Evolutionary conservation across 257 asterid genomes (phyloP).

Genomic region (Knoxia roxburghii): DNA sequence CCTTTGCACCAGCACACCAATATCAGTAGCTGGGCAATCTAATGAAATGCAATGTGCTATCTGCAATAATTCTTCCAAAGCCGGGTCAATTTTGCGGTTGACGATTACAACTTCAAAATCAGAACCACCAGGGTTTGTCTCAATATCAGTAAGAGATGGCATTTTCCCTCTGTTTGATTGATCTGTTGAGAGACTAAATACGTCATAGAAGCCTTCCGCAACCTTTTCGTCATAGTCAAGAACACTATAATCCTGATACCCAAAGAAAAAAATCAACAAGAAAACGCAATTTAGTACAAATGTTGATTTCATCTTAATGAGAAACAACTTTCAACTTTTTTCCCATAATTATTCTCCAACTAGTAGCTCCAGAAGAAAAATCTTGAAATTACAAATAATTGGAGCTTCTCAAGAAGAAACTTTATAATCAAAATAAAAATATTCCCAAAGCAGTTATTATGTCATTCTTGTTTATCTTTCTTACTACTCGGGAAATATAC

Average conservation of each 20-base stretch:
- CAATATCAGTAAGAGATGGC: constrained; percentile 93
- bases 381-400: not conserved
- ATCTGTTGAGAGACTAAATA: constrained; percentile 63
- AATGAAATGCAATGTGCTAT: constrained; percentile 69
- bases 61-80: constrained; percentile 87
- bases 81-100: constrained; percentile 73
- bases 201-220: constrained; percentile 95
- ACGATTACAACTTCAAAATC: constrained; percentile 78
- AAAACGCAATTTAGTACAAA: not conserved
- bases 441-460: not conserved
- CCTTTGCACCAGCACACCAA: constrained; percentile 60
- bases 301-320: not conserved
- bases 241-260: constrained; percentile 65
- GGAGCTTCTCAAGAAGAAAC: not conserved
- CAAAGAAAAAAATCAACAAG: constrained; percentile 3
- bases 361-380: not conserved
- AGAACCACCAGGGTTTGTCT: constrained; percentile 55
- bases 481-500: not conserved
- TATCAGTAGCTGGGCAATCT: constrained; percentile 64
- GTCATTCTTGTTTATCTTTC: not conserved
- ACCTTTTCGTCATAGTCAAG: constrained; percentile 89
- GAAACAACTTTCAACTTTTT: not conserved
- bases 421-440: not conserved
- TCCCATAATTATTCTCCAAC: not conserved
- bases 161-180: constrained; percentile 63